phyloP scores from a whole-genome alignment of 2,329 filamentous ascomycete genomes.

The Colletotrichum cuscutae region DNA sequence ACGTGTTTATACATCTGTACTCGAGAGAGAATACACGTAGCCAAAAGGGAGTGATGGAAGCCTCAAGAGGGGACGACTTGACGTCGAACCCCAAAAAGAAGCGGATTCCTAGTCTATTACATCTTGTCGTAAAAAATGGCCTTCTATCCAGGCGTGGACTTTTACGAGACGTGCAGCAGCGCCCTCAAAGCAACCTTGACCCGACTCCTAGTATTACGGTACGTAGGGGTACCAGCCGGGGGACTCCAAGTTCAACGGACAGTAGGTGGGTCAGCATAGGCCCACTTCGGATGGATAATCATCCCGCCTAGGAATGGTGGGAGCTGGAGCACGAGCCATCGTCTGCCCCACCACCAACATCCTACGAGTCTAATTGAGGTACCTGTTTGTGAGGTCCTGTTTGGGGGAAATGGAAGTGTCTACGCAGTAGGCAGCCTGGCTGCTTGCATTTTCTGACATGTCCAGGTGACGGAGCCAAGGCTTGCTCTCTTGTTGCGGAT shows the following conservation, averaged over 20 bases:
- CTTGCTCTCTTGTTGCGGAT: neutral
- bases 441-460: neutral
- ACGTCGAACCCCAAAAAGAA: neutral
- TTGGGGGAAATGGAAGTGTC: neutral
- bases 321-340: neutral
- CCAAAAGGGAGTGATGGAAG: neutral
- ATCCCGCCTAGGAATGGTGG: slow-evolving; percentile 13
- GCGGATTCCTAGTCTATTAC: neutral
- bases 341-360: neutral
- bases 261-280: slow-evolving; percentile 20
- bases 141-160: neutral
- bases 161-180: slow-evolving; percentile 20
- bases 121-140: neutral
- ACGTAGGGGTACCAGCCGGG: neutral
- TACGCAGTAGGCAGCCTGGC: neutral
- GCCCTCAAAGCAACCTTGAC: neutral
- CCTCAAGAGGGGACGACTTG: neutral
- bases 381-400: neutral
- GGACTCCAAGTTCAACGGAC: slow-evolving; percentile 1
- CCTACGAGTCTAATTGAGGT: slow-evolving; percentile 9
- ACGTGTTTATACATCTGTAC: neutral
- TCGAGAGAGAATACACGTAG: neutral
- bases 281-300: slow-evolving; percentile 25
- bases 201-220: neutral
- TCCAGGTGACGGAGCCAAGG: neutral